Conservation (phyloP, 2,329 filamentous ascomycete species). For the Thermothelomyces thermophilus region DNA sequence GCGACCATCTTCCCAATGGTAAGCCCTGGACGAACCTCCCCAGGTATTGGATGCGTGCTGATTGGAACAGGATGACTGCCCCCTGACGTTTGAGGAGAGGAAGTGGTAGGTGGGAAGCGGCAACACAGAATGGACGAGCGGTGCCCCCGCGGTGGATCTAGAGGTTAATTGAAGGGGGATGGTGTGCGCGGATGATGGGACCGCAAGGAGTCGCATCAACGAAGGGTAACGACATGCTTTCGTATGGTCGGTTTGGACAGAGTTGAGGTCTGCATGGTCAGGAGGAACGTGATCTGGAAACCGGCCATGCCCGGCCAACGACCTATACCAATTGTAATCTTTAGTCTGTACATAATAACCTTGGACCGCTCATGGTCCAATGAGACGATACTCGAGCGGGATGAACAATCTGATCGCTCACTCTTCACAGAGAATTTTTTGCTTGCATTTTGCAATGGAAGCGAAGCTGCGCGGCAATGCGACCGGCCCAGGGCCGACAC, state of each 20-base stretch:
- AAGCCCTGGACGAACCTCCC: conserved; percentile 32
- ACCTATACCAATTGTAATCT: conserved; percentile 19
- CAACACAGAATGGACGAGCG: background rate
- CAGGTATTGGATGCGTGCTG: conserved; percentile 8
- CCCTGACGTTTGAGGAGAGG: conserved; percentile 61
- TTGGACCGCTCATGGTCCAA: conserved; percentile 2
- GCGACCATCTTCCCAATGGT: conserved; percentile 97
- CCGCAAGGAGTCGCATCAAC: background rate
- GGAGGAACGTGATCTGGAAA: background rate
- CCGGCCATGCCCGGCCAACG: background rate
- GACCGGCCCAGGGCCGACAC: too few species aligned
- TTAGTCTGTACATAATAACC: conserved; percentile 17
- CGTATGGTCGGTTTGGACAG: background rate
- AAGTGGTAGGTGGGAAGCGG: conserved; percentile 34
- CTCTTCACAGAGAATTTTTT: too few species aligned
- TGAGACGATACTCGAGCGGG: background rate
- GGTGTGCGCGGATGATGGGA: background rate
- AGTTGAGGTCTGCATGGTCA: background rate
- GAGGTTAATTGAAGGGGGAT: background rate
- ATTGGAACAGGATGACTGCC: conserved; percentile 65
- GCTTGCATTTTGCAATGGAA: too few species aligned
- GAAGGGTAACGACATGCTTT: background rate
- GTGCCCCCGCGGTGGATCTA: background rate
- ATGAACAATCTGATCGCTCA: too few species aligned
- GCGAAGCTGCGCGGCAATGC: too few species aligned